Base-by-base conservation (phyloP, 345 rosid genomes). In the Eucalyptus paniculata region DNA sequence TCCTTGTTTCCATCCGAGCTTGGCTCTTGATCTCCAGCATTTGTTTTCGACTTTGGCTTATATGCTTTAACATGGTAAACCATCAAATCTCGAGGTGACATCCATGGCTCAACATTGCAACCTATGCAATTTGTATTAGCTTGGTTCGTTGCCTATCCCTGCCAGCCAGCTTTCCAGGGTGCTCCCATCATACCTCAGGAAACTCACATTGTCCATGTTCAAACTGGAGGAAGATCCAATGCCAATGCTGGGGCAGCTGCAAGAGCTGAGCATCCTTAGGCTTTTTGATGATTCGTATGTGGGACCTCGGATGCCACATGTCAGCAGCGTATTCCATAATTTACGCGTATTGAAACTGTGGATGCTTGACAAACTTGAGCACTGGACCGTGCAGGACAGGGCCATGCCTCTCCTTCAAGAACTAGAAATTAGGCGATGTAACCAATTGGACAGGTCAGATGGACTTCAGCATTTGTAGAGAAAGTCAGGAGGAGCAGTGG, bases 391-490 rank as follows among this genome's bases (percentile, higher is more conserved):
- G 14, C 45, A 69, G 37, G 53, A 90, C 49, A 60, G 81, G 21
- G 82, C 93, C n/a, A 90, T 92, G 93, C 91, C 90, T 50, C 10
- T 1, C 15, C 89, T 94, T 9, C 58, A 77, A 65, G 91, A 93
- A 53, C 10, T 94, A 50, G 95, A 93, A 90, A 90, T 93, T 77
- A 91, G 95, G 77, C 8, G 88, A 62, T 93, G 94, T 87, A 19
- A 37, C 53, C 88, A 58, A 1, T 51, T 92, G 77, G 30, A 60
- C 40, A 72, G 40, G 18, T 54, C 53, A 44, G 13, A 18, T 4
- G 94, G 91, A 37, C 50, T 89, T 92, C 23, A 45, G 67, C 54
- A 67, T 19, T 47, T 90, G 60, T 23, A 23, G 62, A 56, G 28
- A 49, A 90, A 24, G 89, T 90, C 28, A 67, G 72, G 77, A 21